Evolutionary conservation across 1,284 basidiomycete genomes (phyloP), one percentile per base, ranked within the genome.

Genomic region (Pseudozyma flocculosa): DNA sequence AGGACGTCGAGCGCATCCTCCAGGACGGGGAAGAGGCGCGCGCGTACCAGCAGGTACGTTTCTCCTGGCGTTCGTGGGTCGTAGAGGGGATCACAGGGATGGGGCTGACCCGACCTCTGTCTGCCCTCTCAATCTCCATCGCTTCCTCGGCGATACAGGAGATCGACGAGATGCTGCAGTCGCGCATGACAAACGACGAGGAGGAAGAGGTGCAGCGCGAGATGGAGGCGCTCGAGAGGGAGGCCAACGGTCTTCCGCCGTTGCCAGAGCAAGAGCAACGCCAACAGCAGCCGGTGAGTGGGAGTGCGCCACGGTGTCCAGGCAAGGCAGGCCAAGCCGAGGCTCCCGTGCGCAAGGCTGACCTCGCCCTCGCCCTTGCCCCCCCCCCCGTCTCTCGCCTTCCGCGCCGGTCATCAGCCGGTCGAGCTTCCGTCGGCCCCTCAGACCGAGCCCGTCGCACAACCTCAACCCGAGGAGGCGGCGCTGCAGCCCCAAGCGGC

Each of bases 131-230:
- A 7, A 5, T 24, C n/a, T 51, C 53, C 43, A 22, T n/a, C n/a
- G n/a, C n/a, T n/a, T n/a, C n/a, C 42, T 8, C 60, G 36, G 38
- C 3, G 15, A 7, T 50, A 68, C 71, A 92, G 91, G 94, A 98
- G 84, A 88, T 98, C 59, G 85, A 89, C 70, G 87, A 91, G 75
- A 86, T 93, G 81, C 82, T 98, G 17, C 85, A 87, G 34, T 88
- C 88, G 60, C 86, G 82, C 30, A 84, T 98, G 68, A 87, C 88
- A 1, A 78, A 87, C 4, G 92, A 94, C 49, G 95, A 98, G 52
- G 94, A 98, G 76, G 92, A 95, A 45, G 88, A 86, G 11, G 94
- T 98, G 0, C 89, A 93, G 73, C 82, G 81, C 4, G 94, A 98
- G 41, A 45, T 75, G 39, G 65, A 56, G 23, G 49, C 47, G 4